A percentile compares a stretch with the other conserved stretches of the same genome.
These are phyloP conservation scores for Dissophora globulifera DNA, from an alignment of 192 early-diverging fungal genomes.

Conservation along the genomic window DNA sequence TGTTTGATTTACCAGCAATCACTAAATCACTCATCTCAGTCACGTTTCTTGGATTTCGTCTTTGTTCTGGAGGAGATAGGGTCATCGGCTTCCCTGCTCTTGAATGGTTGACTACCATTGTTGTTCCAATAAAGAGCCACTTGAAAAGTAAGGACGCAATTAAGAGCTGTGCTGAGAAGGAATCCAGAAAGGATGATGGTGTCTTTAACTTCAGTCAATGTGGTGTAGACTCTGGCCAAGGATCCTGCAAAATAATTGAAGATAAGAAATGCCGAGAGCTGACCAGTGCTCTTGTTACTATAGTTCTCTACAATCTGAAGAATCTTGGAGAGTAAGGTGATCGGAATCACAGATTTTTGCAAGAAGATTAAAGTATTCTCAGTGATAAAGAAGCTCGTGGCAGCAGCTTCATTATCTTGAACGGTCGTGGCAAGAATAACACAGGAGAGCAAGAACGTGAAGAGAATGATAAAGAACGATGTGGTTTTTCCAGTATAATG, in stretches of 20 bases:
- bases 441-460: conserved; percentile 46
- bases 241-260: conserved; percentile 90
- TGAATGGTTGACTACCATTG: conserved; percentile 7
- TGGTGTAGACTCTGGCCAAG: conserved; percentile 91
- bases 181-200: conserved; percentile 77
- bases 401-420: conserved; percentile 47
- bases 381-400: conserved; percentile 66
- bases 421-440: conserved; percentile 22
- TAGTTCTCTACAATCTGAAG: conserved; percentile 93
- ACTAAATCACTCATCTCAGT: conserved; percentile 53
- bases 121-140: conserved; percentile 82
- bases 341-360: conserved; percentile 80
- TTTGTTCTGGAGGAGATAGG: conserved; percentile 26
- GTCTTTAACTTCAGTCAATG: conserved; percentile 91
- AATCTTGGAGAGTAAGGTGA: conserved; percentile 82
- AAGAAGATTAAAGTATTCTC: conserved; percentile 66
- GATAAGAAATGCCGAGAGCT: conserved; percentile 91
- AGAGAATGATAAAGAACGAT: conserved; percentile 55
- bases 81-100: conserved; percentile 16
- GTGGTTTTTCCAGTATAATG: conserved; percentile 60
- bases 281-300: conserved; percentile 86
- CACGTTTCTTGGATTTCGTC: conserved; percentile 46
- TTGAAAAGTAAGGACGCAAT: conserved; percentile 83
- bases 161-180: conserved; percentile 76
- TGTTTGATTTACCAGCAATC: too few relatives aligned